Base-by-base conservation (phyloP, 805 yeast species). In the Saturnispora saitoi region DNA sequence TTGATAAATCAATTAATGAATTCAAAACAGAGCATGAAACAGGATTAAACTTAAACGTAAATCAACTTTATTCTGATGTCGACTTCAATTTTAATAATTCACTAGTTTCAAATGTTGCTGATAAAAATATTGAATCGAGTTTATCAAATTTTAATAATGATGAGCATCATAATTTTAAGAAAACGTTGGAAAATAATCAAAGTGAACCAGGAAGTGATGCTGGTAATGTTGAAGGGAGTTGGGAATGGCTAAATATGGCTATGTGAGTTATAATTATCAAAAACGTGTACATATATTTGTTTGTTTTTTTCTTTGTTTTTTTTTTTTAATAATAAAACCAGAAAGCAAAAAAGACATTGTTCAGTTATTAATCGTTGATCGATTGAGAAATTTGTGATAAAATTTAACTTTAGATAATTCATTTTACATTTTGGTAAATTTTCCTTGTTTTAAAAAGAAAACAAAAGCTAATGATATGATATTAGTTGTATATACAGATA, bases 241-340 rank as follows among this genome's bases (percentile, higher is more conserved):
- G 49, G 49, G 45, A 47, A 34, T 47, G 49, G 49, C 22, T 47
- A 17, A 34, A 47, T 41, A 41, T 47, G 49, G 32, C 45, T 4
- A 47, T 41, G 17, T 47, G 22, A 32, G 11, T 19, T 28, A 17
- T 19, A 10, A 34, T 8, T 12, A 34, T 19, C 3, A 15, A 17
- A 15, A 32, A 34, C n/a, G n/a, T n/a, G n/a, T n/a, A 34, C 10
- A 8, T 8, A 34, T 4, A 9, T 34, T 10, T 6, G 19, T 12
- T 34, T n/a, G 22, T 34, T 34, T 17, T 34, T 19, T 34, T 12
- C 4, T 15, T 34, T 15, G 7, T 22, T 17, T 34, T 34, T 17
- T 34, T 19, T 32, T 15, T n/a, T 32, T 32, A 10, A 10, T 31
- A 31, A 34, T 17, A 17, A 34, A 17, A 17, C 20, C 7, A 17